phyloP scores from a whole-genome alignment of 1,284 basidiomycete species.

The Irpex sp. region DNA sequence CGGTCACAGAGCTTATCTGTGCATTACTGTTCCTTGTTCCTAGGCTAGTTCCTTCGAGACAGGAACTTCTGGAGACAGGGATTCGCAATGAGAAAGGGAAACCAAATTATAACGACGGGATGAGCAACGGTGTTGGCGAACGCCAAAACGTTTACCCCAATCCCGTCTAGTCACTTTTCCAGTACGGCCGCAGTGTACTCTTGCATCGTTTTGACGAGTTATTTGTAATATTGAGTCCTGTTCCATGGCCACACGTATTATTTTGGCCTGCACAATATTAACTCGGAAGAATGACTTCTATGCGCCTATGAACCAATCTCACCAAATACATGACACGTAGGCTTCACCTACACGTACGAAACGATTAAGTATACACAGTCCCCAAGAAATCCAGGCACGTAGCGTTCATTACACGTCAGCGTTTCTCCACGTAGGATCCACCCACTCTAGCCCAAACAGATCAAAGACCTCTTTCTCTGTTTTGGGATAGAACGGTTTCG shows the following conservation, averaged over 20 bases:
- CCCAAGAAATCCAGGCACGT: background rate
- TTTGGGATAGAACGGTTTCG: conserved; percentile 48
- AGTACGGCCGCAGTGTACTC: too few relatives aligned
- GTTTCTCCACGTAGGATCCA: conserved; percentile 65
- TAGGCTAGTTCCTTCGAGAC: conserved; percentile 3
- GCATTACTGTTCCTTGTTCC: conserved; percentile 7
- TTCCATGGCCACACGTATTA: too few relatives aligned
- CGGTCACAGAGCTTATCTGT: conserved; percentile 2
- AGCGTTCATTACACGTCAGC: conserved; percentile 44
- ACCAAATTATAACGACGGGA: background rate
- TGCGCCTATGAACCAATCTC: too few relatives aligned
- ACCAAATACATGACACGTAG: too few relatives aligned
- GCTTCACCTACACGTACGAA: too few relatives aligned
- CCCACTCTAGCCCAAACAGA: conserved; percentile 59
- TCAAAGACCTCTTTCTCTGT: conserved; percentile 69
- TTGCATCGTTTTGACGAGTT: too few relatives aligned
- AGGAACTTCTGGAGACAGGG: background rate
- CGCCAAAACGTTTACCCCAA: background rate
- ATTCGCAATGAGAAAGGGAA: background rate
- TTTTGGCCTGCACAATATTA: too few relatives aligned
- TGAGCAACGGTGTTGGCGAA: background rate
- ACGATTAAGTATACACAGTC: too few relatives aligned
- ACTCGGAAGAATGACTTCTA: too few relatives aligned
- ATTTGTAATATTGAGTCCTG: too few relatives aligned
- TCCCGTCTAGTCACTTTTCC: too few relatives aligned